Percentiles rank a stretch among this genome's conserved stretches.
Conservation (phyloP, 331 rosid genomes). For the Cydonia oblonga region DNA sequence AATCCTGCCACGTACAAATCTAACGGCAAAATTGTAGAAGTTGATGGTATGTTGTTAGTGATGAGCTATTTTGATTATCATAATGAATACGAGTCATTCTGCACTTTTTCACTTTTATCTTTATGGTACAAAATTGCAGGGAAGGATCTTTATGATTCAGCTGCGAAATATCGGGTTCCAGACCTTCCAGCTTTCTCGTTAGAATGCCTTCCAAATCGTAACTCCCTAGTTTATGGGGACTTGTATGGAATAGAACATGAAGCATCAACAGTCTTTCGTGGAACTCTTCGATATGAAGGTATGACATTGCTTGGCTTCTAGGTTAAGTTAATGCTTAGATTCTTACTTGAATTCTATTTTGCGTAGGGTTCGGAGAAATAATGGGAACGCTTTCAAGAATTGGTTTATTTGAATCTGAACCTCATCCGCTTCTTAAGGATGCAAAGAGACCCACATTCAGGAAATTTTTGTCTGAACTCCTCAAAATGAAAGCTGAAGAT, state of each 20-base stretch:
- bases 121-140: slow-evolving; percentile 39
- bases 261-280: slow-evolving; percentile 83
- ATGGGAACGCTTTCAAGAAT: slow-evolving; percentile 77
- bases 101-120: neutral
- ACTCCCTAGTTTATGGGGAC: slow-evolving; percentile 73
- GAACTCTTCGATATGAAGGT: slow-evolving; percentile 97
- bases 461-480: slow-evolving; percentile 53
- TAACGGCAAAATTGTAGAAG: slow-evolving; percentile 48
- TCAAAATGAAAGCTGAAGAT: slow-evolving; percentile 28
- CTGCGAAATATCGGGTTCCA: slow-evolving; percentile 48
- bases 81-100: neutral
- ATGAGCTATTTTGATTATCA: neutral
- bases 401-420: slow-evolving; percentile 53
- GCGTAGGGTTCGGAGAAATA: slow-evolving; percentile 65
- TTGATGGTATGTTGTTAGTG: slow-evolving; percentile 55
- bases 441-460: slow-evolving; percentile 46
- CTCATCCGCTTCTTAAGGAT: slow-evolving; percentile 44
- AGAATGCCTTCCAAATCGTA: slow-evolving; percentile 83
- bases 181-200: slow-evolving; percentile 90
- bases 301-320: slow-evolving; percentile 17
- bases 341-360: neutral
- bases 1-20: slow-evolving; percentile 80
- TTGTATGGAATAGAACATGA: slow-evolving; percentile 68
- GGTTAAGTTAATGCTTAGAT: neutral
- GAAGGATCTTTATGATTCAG: slow-evolving; percentile 64